Percentiles rank a stretch among this genome's conserved stretches.
Conservation (phyloP, 352 stramenopile species). For the Pythium pyrilobum region DNA sequence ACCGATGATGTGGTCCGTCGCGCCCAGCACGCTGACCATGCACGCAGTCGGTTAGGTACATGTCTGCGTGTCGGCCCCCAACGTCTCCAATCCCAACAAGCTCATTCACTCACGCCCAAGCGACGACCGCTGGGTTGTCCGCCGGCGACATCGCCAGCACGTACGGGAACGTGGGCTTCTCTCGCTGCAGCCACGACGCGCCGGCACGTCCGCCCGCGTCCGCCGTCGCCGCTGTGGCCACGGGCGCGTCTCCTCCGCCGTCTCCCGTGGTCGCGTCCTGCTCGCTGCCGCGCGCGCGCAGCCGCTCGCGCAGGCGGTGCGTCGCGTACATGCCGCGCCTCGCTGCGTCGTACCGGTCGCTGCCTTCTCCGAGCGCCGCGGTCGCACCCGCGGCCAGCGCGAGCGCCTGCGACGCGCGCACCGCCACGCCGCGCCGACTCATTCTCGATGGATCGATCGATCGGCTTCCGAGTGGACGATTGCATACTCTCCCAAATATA, state of each 20-base stretch:
- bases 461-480: not conserved
- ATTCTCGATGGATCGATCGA: not conserved
- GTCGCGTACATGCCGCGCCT: constrained; percentile 30
- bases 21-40: not conserved
- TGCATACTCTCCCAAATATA: not conserved
- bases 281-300: not conserved
- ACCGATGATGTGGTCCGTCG: constrained; percentile 8
- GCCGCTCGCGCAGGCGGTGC: constrained; percentile 28
- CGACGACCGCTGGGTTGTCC: constrained; percentile 29
- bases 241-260: not conserved
- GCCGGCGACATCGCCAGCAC: constrained; percentile 49
- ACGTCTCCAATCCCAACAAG: not conserved
- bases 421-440: not conserved
- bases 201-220: not conserved
- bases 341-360: constrained; percentile 33
- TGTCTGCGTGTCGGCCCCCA: not conserved
- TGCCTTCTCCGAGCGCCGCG: constrained; percentile 30
- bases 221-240: not conserved
- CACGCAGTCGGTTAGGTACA: not conserved
- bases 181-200: constrained; percentile 36
- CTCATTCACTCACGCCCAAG: constrained; percentile 7
- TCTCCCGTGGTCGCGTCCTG: not conserved
- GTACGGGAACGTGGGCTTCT: constrained; percentile 61
- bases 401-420: constrained; percentile 17
- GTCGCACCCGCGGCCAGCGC: constrained; percentile 18